Percentiles rank a stretch among this genome's conserved stretches.
Evolutionary conservation across 345 rosid genomes (phyloP).

Genomic region (thale cress (Arabidopsis thaliana)): DNA sequence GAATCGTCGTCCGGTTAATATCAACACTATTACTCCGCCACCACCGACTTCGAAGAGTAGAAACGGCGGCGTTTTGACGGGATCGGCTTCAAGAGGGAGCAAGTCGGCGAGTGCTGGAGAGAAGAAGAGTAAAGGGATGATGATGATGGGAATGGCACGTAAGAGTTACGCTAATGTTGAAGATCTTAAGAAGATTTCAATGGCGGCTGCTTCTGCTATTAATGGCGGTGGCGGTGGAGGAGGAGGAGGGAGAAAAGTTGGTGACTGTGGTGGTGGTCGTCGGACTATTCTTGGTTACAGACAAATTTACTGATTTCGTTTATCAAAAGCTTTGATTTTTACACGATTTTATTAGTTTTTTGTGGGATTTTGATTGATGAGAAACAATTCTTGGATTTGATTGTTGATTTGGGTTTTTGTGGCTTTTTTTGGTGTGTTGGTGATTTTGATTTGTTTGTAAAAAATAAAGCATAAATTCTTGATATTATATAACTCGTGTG

Average conservation of each 20-base stretch:
- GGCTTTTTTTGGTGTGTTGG: not conserved
- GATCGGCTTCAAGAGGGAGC: constrained; percentile 64
- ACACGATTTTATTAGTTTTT: not conserved
- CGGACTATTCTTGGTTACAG: constrained; percentile 59
- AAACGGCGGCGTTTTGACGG: constrained; percentile 41
- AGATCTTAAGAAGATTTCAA: constrained; percentile 65
- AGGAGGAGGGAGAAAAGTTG: constrained; percentile 47
- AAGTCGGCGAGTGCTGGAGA: constrained; percentile 72
- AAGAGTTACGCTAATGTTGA: constrained; percentile 75
- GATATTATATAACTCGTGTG: not conserved
- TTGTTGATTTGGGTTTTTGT: not conserved
- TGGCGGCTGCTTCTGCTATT: constrained; percentile 62
- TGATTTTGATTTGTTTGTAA: constrained; percentile 12
- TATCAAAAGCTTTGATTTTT: not conserved
- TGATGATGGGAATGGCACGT: constrained; percentile 51
- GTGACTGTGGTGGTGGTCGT: constrained; percentile 29
- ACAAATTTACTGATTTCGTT: constrained; percentile 43
- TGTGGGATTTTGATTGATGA: constrained; percentile 23
- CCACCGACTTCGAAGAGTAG: constrained; percentile 47
- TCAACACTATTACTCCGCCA: constrained; percentile 55
- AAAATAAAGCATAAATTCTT: not conserved
- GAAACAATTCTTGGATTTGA: constrained; percentile 20
- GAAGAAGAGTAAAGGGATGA: constrained; percentile 55
- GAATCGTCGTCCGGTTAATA: constrained; percentile 65
- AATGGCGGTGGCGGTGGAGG: constrained; percentile 57